Evolutionary conservation across 176 grass and related monocot genomes (phyloP).

Genomic region (Aegilops longissima): DNA sequence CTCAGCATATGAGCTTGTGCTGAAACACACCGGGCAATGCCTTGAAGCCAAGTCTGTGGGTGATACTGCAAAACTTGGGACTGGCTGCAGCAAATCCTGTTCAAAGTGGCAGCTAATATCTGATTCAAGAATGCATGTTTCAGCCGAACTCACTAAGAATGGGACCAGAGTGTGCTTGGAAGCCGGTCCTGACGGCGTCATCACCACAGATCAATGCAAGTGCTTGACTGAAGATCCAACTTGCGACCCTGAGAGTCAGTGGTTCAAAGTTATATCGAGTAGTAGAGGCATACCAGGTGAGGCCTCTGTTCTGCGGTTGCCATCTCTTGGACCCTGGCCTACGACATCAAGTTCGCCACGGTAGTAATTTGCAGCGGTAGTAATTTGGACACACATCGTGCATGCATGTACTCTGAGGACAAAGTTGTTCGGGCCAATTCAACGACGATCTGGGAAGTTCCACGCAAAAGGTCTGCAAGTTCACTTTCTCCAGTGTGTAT

Average conservation of each 20-base stretch:
- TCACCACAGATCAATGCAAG: slow-evolving; percentile 68
- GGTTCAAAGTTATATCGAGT: slow-evolving; percentile 85
- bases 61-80: slow-evolving; percentile 44
- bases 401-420: background rate
- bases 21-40: slow-evolving; percentile 60
- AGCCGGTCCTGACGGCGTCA: slow-evolving; percentile 37
- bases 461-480: background rate
- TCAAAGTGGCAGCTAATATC: slow-evolving; percentile 80
- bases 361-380: background rate
- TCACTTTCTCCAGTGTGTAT: background rate
- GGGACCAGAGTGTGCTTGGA: slow-evolving; percentile 74
- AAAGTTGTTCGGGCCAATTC: background rate
- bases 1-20: slow-evolving; percentile 37
- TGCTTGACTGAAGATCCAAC: slow-evolving; percentile 54
- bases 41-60: slow-evolving; percentile 49
- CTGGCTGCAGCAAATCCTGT: slow-evolving; percentile 48
- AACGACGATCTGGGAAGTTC: background rate
- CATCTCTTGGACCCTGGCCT: slow-evolving; percentile 35
- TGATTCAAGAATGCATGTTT: slow-evolving; percentile 76
- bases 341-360: slow-evolving; percentile 7
- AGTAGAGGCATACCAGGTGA: slow-evolving; percentile 35
- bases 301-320: slow-evolving; percentile 49
- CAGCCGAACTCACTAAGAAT: slow-evolving; percentile 53
- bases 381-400: background rate
- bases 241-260: slow-evolving; percentile 83